Evolutionary conservation across 108 stramenopile species (phyloP), one percentile per base, ranked within the genome.

Genomic region (Fistulifera solaris): DNA sequence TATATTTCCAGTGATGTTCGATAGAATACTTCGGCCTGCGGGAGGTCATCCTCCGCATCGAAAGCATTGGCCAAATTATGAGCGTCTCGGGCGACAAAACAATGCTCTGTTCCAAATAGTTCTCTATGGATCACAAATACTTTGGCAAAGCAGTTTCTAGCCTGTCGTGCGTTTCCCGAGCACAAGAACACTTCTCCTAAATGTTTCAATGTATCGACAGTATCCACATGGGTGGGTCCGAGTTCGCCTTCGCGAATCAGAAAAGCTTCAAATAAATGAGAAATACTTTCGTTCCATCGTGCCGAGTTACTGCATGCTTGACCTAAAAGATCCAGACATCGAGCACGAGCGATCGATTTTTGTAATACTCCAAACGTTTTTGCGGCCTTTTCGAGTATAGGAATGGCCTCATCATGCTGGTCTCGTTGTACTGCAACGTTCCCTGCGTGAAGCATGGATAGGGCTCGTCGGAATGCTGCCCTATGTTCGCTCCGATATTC

Each of bases 211-310:
- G 71, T 74, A 19, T 71, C 69, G 0, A 73, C 79, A 3, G 70
- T 71, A 42, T 81, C 79, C 0, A 66, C 64, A 59, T 81, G 79
- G 58, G 54, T 55, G 17, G 69, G 55, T 13, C 79, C 79, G 42
- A 81, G 48, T 26, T 49, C 47, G 41, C 71, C 50, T 39, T 45
- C 59, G 10, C 75, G 75, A 40, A 81, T 73, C 1, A 26, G 19
- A 50, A 76, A 74, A 4, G 79, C 65, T 42, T 73, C 51, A 43
- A 38, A 31, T 1, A 35, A 17, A 14, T 24, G 27, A 10, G 21
- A 22, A n/a, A 26, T 26, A 15, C 19, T 39, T 17, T 54, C 53
- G 4, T 6, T 39, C 21, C 15, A 24, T 38, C 16, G 35, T 18
- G 24, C n/a, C 17, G 35, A 19, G 26, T 39, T 35, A 31, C 18